Conservation (phyloP, 306 rosid genomes). For the Lathyrus sativus region DNA sequence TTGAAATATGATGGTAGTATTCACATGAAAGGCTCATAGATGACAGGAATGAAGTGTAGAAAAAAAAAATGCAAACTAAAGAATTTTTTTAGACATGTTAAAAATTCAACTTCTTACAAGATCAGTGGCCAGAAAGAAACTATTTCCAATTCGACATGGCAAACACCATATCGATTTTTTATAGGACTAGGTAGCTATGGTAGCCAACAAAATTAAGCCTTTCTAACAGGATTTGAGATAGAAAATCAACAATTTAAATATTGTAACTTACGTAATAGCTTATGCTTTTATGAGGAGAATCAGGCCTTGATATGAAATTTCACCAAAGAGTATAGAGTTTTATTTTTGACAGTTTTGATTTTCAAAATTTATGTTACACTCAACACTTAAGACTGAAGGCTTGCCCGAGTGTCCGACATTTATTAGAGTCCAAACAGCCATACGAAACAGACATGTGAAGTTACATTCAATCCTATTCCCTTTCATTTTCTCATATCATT, state of each 20-base stretch:
- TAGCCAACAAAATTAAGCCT: neutral
- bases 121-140: neutral
- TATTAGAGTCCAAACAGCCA: neutral
- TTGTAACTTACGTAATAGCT: neutral
- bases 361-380: neutral
- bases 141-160: neutral
- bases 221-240: neutral
- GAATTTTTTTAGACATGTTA: slow-evolving; percentile 1
- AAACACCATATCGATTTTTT: neutral
- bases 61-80: slow-evolving; percentile 12
- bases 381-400: neutral
- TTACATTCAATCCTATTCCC: neutral
- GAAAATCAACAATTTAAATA: slow-evolving; percentile 8
- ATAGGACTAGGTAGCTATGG: slow-evolving; percentile 1
- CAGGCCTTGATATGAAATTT: neutral
- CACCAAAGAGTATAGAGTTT: neutral
- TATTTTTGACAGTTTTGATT: neutral
- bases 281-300: neutral
- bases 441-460: neutral
- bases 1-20: slow-evolving; percentile 3
- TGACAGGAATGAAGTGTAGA: slow-evolving; percentile 4
- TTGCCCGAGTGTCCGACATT: neutral
- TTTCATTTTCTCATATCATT: neutral
- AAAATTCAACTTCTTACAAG: slow-evolving; percentile 9
- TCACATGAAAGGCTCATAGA: slow-evolving; percentile 3